Conservation (phyloP, 176 grass and related monocot genomes). For the Triticum aestivum region DNA sequence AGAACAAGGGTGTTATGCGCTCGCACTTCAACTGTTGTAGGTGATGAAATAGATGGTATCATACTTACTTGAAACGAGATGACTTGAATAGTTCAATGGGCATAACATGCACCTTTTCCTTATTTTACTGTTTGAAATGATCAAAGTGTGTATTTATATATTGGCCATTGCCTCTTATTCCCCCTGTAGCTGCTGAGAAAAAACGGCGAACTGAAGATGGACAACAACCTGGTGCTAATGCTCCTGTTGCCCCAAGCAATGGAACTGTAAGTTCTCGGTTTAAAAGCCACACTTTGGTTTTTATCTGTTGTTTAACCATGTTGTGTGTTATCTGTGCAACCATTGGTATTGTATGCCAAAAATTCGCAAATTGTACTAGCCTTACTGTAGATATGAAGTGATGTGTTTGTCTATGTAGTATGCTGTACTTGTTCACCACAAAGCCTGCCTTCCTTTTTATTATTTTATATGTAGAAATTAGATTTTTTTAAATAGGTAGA, state of each 20-base stretch:
- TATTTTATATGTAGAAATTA: neutral
- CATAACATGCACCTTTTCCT: neutral
- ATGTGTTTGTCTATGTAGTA: neutral
- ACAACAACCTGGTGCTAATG: constrained; percentile 56
- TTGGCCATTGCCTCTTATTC: constrained; percentile 19
- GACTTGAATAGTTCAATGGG: neutral
- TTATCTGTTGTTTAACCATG: neutral
- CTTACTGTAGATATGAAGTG: neutral
- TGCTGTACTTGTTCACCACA: neutral
- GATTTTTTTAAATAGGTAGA: neutral
- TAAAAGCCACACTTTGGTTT: constrained; percentile 7
- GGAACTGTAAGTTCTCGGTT: constrained; percentile 73
- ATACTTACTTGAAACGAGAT: neutral
- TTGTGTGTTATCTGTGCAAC: neutral
- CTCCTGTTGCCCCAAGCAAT: constrained; percentile 55
- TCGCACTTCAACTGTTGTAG: neutral
- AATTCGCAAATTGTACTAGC: neutral
- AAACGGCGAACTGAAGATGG: constrained; percentile 69
- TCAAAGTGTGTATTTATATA: constrained; percentile 4
- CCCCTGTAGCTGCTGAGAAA: constrained; percentile 63
- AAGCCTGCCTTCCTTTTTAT: neutral
- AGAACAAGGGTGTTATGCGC: neutral
- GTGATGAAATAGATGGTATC: neutral
- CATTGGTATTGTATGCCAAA: neutral
- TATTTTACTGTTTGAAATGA: neutral